Evolutionary conservation across 257 asterid genomes (phyloP).

Genomic region (Galeopsis tetrahit): DNA sequence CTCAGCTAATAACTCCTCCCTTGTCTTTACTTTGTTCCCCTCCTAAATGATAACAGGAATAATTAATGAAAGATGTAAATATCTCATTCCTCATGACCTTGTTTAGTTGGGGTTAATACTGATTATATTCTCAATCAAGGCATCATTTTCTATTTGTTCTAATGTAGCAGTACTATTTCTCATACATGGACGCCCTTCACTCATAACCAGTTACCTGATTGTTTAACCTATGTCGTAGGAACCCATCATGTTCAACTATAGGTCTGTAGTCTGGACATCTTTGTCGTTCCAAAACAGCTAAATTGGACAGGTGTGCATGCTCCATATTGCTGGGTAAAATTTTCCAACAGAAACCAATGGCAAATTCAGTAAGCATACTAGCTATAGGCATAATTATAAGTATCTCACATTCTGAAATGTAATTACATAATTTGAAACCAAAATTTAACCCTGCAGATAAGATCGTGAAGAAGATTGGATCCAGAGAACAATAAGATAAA

Average conservation of each 20-base stretch:
- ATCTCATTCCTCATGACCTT: not conserved
- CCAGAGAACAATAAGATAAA: conserved; percentile 11
- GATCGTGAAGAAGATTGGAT: conserved; percentile 15
- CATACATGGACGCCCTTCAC: not conserved
- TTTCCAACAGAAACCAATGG: conserved; percentile 22
- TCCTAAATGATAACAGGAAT: conserved; percentile 48
- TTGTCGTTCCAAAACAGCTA: conserved; percentile 71
- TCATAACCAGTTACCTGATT: conserved; percentile 56
- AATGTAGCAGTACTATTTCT: not conserved
- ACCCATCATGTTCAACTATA: conserved; percentile 79
- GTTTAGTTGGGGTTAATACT: not conserved
- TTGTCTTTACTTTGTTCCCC: conserved; percentile 64
- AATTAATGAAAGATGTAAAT: conserved; percentile 7
- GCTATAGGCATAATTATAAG: not conserved
- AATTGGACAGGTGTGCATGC: conserved; percentile 58
- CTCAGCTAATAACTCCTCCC: conserved; percentile 92
- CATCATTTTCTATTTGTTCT: conserved; percentile 24
- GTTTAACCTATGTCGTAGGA: conserved; percentile 60
- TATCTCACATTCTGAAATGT: not conserved
- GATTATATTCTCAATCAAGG: not conserved
- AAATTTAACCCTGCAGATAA: not conserved
- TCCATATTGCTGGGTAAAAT: conserved; percentile 60
- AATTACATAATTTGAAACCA: conserved; percentile 2
- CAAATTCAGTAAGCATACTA: conserved; percentile 16
- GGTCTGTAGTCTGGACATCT: conserved; percentile 72